phyloP scores from a whole-genome alignment of 176 grass and related monocot species.

The Phoenix dactylifera region DNA sequence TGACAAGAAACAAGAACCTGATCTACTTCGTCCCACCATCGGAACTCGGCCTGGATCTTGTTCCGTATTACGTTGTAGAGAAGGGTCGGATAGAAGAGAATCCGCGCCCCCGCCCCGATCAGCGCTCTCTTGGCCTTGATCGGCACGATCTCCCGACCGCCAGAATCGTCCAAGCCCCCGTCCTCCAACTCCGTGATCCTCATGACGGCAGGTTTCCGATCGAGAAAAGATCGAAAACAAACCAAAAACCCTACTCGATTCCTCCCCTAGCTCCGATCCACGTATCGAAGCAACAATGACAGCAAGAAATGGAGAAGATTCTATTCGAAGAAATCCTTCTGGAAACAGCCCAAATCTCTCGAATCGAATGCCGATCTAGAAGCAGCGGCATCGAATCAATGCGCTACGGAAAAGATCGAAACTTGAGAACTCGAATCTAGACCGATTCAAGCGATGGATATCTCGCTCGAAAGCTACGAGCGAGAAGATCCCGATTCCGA shows the following conservation, averaged over 20 bases:
- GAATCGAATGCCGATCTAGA: conserved; percentile 14
- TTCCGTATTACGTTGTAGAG: conserved; percentile 79
- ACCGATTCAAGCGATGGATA: conserved; percentile 3
- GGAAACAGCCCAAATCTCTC: conserved; percentile 3
- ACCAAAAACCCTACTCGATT: conserved; percentile 15
- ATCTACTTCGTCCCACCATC: conserved; percentile 94
- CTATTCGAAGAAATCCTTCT: conserved; percentile 14
- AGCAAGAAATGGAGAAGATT: conserved; percentile 20
- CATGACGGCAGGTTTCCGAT: conserved; percentile 10
- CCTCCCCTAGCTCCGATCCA: conserved; percentile 17
- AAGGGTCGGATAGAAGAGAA: conserved; percentile 80
- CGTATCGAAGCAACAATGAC: neutral
- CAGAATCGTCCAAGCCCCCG: conserved; percentile 15
- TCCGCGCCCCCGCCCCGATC: conserved; percentile 55
- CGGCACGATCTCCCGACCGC: conserved; percentile 23
- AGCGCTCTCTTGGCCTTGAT: conserved; percentile 53
- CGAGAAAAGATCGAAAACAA: neutral
- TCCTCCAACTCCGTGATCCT: conserved; percentile 32
- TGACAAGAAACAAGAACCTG: conserved; percentile 34
- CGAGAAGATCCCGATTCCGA: neutral
- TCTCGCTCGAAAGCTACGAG: conserved; percentile 1
- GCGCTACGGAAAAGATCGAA: conserved; percentile 3
- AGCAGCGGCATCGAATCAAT: conserved; percentile 24
- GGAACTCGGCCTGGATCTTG: conserved; percentile 79
- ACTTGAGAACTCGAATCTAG: neutral